Base-by-base conservation (phyloP, 306 rosid genomes). In the Corylus avellana region DNA sequence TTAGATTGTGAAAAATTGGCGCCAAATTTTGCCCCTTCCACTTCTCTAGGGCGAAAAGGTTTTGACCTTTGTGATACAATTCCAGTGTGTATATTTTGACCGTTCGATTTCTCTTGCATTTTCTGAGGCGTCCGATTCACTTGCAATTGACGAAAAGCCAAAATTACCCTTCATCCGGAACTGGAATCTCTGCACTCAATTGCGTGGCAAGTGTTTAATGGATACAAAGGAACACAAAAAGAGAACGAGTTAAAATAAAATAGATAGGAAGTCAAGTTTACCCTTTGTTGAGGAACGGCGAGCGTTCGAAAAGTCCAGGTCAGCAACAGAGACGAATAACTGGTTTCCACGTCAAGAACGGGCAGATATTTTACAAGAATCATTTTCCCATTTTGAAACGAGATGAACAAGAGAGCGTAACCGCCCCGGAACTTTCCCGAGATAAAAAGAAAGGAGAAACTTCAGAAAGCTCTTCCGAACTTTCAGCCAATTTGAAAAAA, bases 391-490 rank as follows among this genome's bases (percentile, higher is more conserved):
- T 10, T 59, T 59, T 3, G 66, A 13, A 22, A 25, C 35, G 32
- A n/a, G 27, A 59, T 7, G 16, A 5, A 59, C 27, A 1, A 12
- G 46, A 17, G 13, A 16, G 9, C 61, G 50, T 18, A 42, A 54
- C 12, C 39, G 63, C 7, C 55, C 53, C 16, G 12, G 84, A 76
- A 79, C 87, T 22, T 64, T 84, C 87, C 27, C 16, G 84, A 76
- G 32, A 55, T 8, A 64, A 64, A 64, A 64, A 12, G 2, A 2
- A 2, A 18, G n/a, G n/a, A n/a, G n/a, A n/a, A n/a, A n/a, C n/a
- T n/a, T n/a, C n/a, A n/a, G n/a, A n/a, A n/a, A n/a, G n/a, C n/a
- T n/a, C n/a, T n/a, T n/a, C n/a, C n/a, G n/a, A n/a, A n/a, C n/a
- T n/a, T n/a, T n/a, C n/a, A n/a, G n/a, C n/a, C n/a, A n/a, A n/a